A percentile compares a stretch with the other conserved stretches of the same genome.
Conservation (phyloP, 805 yeast species). For the Saccharomyces kudriavzevii region DNA sequence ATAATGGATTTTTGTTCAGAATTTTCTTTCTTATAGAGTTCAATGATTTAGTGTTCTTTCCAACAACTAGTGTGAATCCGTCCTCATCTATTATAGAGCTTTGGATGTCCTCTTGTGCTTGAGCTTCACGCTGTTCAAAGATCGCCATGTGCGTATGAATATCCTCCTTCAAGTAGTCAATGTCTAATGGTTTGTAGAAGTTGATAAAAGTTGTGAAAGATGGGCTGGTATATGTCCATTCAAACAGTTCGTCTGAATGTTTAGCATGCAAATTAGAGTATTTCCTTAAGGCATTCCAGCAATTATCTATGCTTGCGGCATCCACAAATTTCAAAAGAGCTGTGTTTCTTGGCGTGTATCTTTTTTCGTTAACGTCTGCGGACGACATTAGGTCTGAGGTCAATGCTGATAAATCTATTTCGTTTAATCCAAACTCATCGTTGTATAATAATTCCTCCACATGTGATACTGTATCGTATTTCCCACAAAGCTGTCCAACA, state of each 20-base stretch:
- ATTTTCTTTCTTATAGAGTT: constrained; percentile 30
- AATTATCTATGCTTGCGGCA: constrained; percentile 46
- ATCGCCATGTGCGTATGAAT: constrained; percentile 56
- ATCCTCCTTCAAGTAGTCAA: constrained; percentile 42
- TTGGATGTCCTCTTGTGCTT: constrained; percentile 47
- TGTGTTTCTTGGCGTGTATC: constrained; percentile 62
- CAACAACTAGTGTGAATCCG: constrained; percentile 87
- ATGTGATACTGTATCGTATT: constrained; percentile 46
- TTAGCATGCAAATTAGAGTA: constrained; percentile 37
- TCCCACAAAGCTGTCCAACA: constrained; percentile 44
- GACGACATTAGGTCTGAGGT: constrained; percentile 47
- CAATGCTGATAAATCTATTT: constrained; percentile 47
- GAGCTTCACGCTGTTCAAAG: constrained; percentile 65
- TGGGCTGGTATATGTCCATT: constrained; percentile 29
- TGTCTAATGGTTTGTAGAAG: constrained; percentile 37
- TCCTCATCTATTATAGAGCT: constrained; percentile 75
- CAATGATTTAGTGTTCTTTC: constrained; percentile 74
- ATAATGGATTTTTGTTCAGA: constrained; percentile 28
- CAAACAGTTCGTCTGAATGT: constrained; percentile 28
- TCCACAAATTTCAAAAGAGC: constrained; percentile 72
- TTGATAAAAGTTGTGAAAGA: constrained; percentile 37
- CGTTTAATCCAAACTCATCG: constrained; percentile 37
- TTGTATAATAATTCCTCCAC: constrained; percentile 43
- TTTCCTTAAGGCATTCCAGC: constrained; percentile 48
- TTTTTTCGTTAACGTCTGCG: constrained; percentile 23